Base-by-base conservation (phyloP, 1,139 yeast genomes). In the Candida mesenterica region DNA sequence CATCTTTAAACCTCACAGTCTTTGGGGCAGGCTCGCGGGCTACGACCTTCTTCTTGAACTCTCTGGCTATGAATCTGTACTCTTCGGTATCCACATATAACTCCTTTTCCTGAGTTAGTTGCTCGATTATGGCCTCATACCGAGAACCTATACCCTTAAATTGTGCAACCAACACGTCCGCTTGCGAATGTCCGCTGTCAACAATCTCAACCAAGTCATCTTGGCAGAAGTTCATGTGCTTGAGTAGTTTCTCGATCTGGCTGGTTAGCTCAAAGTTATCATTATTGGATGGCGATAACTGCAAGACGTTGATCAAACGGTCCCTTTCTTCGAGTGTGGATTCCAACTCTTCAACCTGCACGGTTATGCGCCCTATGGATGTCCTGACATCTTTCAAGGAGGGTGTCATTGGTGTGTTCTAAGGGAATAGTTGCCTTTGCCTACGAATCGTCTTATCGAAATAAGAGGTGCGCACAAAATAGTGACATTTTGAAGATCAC, bases 1-100 rank as follows among this genome's bases (percentile, higher is more conserved):
- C 58, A 34, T 75, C 80, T 42, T 72, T 68, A 48, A 79, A 79
- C 35, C 84, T 56, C 4, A 79, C 85, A 3, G 77, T 64, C 45
- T 78, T 78, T 15, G 33, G 49, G 8, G 24, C 34, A 3, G 32
- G 6, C 14, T 24, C 33, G 16, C 30, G 33, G 8, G 32, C 6
- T 3, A 7, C 22, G 5, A 29, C 19, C 7, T 28, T 17, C 24
- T 32, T 25, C 24, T 20, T 30, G 18, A 22, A 8, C 12, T 30
- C 30, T 14, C 14, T 25, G 14, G 31, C 49, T 32, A 39, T 42
- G 38, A 61, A 69, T 17, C 37, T 43, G 41, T 65, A 74, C 38
- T 71, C 76, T 7, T 62, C 52, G 2, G 59, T 50, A 38, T 68
- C 67, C 5, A 72, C 48, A 18, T 51, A 50, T 3, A 57, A 39